Conservation (phyloP, 2,329 filamentous ascomycete species). For the Stagonosporopsis tanaceti region DNA sequence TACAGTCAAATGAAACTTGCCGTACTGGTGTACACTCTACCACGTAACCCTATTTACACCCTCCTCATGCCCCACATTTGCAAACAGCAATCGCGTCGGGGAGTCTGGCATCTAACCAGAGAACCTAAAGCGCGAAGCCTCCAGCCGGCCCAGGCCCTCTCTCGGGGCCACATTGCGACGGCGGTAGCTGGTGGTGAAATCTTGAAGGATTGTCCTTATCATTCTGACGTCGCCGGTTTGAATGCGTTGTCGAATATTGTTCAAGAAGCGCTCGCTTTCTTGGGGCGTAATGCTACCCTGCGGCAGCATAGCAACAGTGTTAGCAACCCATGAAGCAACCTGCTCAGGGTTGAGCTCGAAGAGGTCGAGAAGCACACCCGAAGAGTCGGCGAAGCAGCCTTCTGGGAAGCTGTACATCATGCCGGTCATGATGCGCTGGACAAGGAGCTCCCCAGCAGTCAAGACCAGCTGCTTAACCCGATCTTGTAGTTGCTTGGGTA, state of each 20-base stretch:
- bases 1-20: constrained; percentile 8
- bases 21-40: constrained; percentile 13
- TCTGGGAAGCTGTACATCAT: constrained; percentile 99
- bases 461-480: constrained; percentile 76
- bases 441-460: constrained; percentile 76
- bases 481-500: constrained; percentile 73
- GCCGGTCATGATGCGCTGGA: constrained; percentile 89
- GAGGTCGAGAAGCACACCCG: constrained; percentile 86
- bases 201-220: constrained; percentile 85
- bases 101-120: constrained; percentile 39
- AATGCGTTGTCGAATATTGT: constrained; percentile 81
- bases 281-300: constrained; percentile 73
- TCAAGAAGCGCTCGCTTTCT: constrained; percentile 82
- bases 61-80: neutral
- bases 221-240: constrained; percentile 74
- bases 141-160: constrained; percentile 86
- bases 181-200: constrained; percentile 95
- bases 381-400: constrained; percentile 94
- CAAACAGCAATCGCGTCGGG: constrained; percentile 1
- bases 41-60: constrained; percentile 3
- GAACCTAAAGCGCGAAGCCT: constrained; percentile 88
- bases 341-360: constrained; percentile 86
- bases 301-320: constrained; percentile 84
- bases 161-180: constrained; percentile 93
- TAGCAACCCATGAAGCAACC: constrained; percentile 82